Percentiles rank a stretch among this genome's conserved stretches.
phyloP scores from a whole-genome alignment of 495 filamentous ascomycete species.

The Aspergillus funiculosus region DNA sequence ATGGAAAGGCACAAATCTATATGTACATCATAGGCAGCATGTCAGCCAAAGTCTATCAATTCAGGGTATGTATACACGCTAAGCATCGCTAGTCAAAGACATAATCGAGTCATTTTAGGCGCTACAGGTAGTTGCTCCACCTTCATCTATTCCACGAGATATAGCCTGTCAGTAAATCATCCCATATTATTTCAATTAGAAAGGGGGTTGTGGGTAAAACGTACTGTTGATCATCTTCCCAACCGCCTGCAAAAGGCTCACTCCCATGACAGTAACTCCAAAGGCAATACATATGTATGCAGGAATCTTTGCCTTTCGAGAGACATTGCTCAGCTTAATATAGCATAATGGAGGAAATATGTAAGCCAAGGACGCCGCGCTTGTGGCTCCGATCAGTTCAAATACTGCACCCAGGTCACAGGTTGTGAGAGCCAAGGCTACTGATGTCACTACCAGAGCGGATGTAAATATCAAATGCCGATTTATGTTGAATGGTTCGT shows the following conservation, averaged over 20 bases:
- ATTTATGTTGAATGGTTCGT: conserved; percentile 71
- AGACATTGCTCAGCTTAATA: conserved; percentile 71
- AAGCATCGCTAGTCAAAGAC: not conserved
- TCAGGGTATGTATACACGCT: conserved; percentile 5
- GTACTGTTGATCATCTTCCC: conserved; percentile 55
- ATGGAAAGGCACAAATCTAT: not conserved
- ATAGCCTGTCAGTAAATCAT: conserved; percentile 6
- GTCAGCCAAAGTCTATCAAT: conserved; percentile 7
- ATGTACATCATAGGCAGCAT: conserved; percentile 11
- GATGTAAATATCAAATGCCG: conserved; percentile 84
- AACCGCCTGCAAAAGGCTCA: conserved; percentile 71
- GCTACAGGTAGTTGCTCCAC: conserved; percentile 27
- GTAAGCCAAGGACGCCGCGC: conserved; percentile 88
- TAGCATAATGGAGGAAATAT: conserved; percentile 94
- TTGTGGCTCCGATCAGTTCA: conserved; percentile 91
- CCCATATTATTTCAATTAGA: no score
- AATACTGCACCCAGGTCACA: conserved; percentile 93
- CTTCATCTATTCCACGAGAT: conserved; percentile 25
- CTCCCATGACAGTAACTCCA: conserved; percentile 75
- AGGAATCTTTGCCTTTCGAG: conserved; percentile 66
- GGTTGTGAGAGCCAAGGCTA: conserved; percentile 70
- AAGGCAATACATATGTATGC: conserved; percentile 67
- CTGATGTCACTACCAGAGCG: conserved; percentile 69
- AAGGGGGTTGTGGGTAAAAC: conserved; percentile 6
- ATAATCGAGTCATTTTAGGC: conserved; percentile 7